phyloP scores from a whole-genome alignment of 108 stramenopile species.

The Pseudonitzschia multistriata region DNA sequence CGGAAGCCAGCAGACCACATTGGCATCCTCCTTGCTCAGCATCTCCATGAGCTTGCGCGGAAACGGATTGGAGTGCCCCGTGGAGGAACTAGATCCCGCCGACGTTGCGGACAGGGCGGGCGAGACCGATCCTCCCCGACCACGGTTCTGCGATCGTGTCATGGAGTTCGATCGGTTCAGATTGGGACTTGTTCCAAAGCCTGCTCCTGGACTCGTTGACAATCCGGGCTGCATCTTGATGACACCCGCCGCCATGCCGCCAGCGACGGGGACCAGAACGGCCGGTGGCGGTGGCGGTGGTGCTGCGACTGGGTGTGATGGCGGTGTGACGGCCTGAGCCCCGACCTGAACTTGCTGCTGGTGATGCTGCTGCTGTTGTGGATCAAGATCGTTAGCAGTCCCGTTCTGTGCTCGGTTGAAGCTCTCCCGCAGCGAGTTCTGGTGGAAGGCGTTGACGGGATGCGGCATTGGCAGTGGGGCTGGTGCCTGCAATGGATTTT shows the following conservation, averaged over 20 bases:
- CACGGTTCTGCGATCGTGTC: slow-evolving; percentile 1
- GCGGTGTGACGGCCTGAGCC: slow-evolving; percentile 9
- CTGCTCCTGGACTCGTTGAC: slow-evolving; percentile 7
- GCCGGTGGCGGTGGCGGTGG: slow-evolving; percentile 28
- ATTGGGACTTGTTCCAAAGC: slow-evolving; percentile 14
- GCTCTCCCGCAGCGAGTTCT: slow-evolving; percentile 32
- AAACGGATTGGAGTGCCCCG: slow-evolving; percentile 83
- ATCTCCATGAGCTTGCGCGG: slow-evolving; percentile 91
- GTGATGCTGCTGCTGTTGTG: background rate
- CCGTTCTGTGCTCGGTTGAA: slow-evolving; percentile 31
- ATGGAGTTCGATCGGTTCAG: slow-evolving; percentile 12
- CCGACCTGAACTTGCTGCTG: slow-evolving; percentile 1
- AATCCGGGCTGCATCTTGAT: slow-evolving; percentile 41
- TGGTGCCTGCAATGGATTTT: slow-evolving; percentile 23
- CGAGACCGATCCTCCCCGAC: slow-evolving; percentile 29
- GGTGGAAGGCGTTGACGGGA: slow-evolving; percentile 10
- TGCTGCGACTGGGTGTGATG: background rate
- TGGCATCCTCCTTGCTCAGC: slow-evolving; percentile 78
- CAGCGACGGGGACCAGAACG: slow-evolving; percentile 36
- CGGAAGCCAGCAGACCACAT: slow-evolving; percentile 79
- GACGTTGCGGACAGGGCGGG: slow-evolving; percentile 39
- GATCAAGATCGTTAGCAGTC: background rate
- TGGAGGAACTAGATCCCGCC: slow-evolving; percentile 23
- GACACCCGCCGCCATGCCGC: slow-evolving; percentile 47
- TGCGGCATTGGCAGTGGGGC: slow-evolving; percentile 5